A percentile compares a stretch with the other conserved stretches of the same genome.
These are phyloP conservation scores for Sporothrix humicola DNA, from an alignment of 2,329 filamentous ascomycete genomes.

Conservation along the genomic window DNA sequence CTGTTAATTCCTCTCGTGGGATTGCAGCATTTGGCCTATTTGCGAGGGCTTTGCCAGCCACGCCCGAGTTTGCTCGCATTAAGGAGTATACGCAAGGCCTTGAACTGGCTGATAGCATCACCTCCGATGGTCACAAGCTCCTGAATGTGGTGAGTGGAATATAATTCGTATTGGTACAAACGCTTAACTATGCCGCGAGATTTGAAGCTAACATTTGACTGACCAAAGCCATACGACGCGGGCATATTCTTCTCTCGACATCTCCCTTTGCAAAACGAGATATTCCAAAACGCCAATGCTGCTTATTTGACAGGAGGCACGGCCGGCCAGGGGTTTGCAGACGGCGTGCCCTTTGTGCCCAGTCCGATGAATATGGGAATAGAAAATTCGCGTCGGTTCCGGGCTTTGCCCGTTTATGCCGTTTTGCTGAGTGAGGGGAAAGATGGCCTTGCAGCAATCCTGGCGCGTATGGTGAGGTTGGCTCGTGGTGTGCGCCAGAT, in stretches of 20 bases:
- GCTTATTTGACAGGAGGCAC: conserved; percentile 66
- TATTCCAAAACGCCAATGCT: conserved; percentile 85
- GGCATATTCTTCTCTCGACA: conserved; percentile 85
- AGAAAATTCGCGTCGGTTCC: conserved; percentile 89
- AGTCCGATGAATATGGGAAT: conserved; percentile 86
- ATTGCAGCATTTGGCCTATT: conserved; percentile 80
- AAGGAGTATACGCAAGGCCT: conserved; percentile 65
- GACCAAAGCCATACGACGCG: conserved; percentile 78
- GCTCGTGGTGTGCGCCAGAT: conserved; percentile 70
- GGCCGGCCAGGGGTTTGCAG: neutral
- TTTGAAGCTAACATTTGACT: neutral
- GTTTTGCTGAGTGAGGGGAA: conserved; percentile 76
- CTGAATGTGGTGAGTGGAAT: conserved; percentile 73
- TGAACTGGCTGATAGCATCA: conserved; percentile 85
- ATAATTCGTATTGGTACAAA: neutral
- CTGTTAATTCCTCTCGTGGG: neutral
- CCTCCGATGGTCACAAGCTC: conserved; percentile 87
- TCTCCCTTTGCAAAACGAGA: conserved; percentile 59
- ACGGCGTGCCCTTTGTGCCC: conserved; percentile 57
- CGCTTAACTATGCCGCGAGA: neutral
- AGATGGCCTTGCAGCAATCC: conserved; percentile 69
- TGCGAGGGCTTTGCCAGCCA: conserved; percentile 66
- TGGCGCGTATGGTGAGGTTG: conserved; percentile 73
- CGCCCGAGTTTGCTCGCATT: conserved; percentile 60
- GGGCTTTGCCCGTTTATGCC: conserved; percentile 87